Base-by-base conservation (phyloP, 2,329 filamentous ascomycete species). In the Claviceps digitariae region DNA sequence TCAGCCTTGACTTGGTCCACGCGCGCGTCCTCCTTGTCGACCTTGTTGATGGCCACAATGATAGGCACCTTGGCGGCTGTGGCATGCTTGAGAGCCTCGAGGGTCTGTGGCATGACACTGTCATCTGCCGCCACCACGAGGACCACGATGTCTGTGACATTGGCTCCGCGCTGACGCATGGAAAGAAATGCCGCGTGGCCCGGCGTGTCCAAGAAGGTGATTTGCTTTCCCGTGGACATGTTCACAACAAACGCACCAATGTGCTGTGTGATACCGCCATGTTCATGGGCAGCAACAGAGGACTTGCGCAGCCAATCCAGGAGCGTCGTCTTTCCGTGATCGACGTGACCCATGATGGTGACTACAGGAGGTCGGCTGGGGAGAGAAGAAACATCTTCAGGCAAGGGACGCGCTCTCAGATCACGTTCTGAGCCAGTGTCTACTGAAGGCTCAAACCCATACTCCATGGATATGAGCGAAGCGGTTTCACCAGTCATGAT, bases 331-430 rank as follows among this genome's bases (percentile, higher is more conserved):
- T 98, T 98, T 52, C 93, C 93, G 67, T 98, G 93, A 66, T 98
- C 94, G 61, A 98, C 93, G 59, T 98, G 93, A 2, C 93, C 93
- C 94, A 98, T 98, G 63, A 98, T 98, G 0, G 94, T 97, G 41
- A 98, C 90, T 38, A 98, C 89, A 0, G 93, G 94, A 8, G 93
- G 91, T 17, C 94, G 81, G 36, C 74, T 69, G 2, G 90, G 89
- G 8, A 96, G 69, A 15, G 68, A 61, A 0, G 85, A 81, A 49
- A 74, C 77, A 66, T 91, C 87, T 61, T 83, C 82, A 9, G 81
- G 79, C 27, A 76, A 72, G 1, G 89, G 84, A 12, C 83, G 79
- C 25, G 86, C 77, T 56, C 77, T 78, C 41, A 98, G 70, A 66
- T 98, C 91, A 46, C 82, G 74, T 1, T 72, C 66, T 48, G 84